Conservation (phyloP, 2,329 filamentous ascomycete genomes). For the Clarireedia homoeocarpa region DNA sequence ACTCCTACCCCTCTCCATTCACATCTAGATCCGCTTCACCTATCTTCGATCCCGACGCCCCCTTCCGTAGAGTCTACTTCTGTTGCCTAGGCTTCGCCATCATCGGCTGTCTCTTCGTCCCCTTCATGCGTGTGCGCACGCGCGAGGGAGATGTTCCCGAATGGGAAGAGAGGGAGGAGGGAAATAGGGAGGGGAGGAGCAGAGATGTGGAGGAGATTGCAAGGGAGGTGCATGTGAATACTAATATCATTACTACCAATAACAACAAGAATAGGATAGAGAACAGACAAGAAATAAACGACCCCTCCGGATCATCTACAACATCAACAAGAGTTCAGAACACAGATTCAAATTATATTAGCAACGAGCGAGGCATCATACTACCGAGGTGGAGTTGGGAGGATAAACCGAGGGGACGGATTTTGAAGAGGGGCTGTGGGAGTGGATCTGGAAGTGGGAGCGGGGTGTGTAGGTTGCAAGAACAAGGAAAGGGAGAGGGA, state of each 20-base stretch:
- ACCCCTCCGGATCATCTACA: neutral
- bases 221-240: too few relatives aligned
- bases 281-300: too few relatives aligned
- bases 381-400: slow-evolving; percentile 23
- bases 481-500: slow-evolving; percentile 16
- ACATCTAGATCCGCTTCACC: neutral
- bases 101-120: slow-evolving; percentile 38
- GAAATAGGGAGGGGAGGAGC: too few relatives aligned
- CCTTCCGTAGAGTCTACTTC: slow-evolving; percentile 45
- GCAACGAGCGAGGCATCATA: slow-evolving; percentile 26
- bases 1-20: too few relatives aligned
- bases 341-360: neutral
- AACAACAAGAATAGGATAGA: too few relatives aligned
- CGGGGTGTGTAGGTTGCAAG: slow-evolving; percentile 18
- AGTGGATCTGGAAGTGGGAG: slow-evolving; percentile 10
- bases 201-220: too few relatives aligned
- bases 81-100: slow-evolving; percentile 38
- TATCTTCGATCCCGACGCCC: slow-evolving; percentile 37
- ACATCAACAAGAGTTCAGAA: too few relatives aligned
- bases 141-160: neutral
- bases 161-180: neutral
- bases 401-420: neutral
- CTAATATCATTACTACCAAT: too few relatives aligned
- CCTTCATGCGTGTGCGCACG: slow-evolving; percentile 45
- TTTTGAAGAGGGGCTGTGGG: neutral